Conservation (phyloP, 306 rosid species). For the Lathyrus sativus region DNA sequence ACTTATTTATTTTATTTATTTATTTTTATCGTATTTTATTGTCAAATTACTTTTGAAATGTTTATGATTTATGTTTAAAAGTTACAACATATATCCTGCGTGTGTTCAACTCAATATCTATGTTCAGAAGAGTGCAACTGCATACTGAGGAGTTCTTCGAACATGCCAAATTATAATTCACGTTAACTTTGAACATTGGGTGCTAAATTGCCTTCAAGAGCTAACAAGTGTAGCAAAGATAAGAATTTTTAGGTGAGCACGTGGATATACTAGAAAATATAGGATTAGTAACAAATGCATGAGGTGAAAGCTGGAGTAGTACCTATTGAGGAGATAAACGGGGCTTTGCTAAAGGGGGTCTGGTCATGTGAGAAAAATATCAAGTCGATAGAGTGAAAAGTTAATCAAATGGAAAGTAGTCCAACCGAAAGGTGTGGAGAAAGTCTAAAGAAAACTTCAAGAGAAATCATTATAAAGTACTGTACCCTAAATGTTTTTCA, state of each 20-base stretch:
- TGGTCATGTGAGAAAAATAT: conserved; percentile 21
- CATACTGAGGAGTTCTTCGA: conserved; percentile 9
- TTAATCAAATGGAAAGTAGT: conserved; percentile 5
- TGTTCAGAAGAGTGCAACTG: conserved; percentile 17
- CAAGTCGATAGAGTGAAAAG: neutral
- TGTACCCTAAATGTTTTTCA: neutral
- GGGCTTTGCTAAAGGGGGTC: conserved; percentile 6
- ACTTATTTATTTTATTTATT: neutral
- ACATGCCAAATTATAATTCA: conserved; percentile 18
- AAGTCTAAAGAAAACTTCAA: conserved; percentile 1
- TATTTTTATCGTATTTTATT: conserved; percentile 8
- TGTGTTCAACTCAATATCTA: conserved; percentile 22
- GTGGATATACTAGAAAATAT: conserved; percentile 11
- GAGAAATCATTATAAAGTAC: neutral
- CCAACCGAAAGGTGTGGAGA: neutral
- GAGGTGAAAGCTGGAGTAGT: neutral
- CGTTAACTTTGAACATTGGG: conserved; percentile 2
- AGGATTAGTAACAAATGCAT: conserved; percentile 22
- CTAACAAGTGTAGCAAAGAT: neutral
- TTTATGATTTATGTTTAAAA: conserved; percentile 20
- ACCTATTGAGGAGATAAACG: conserved; percentile 2
- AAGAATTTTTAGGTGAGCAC: neutral
- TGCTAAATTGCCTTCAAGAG: conserved; percentile 7
- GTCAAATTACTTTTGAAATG: conserved; percentile 23
- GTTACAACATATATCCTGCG: conserved; percentile 5